Conservation (phyloP, 2,329 filamentous ascomycete genomes). For the Fusarium hainanense region DNA sequence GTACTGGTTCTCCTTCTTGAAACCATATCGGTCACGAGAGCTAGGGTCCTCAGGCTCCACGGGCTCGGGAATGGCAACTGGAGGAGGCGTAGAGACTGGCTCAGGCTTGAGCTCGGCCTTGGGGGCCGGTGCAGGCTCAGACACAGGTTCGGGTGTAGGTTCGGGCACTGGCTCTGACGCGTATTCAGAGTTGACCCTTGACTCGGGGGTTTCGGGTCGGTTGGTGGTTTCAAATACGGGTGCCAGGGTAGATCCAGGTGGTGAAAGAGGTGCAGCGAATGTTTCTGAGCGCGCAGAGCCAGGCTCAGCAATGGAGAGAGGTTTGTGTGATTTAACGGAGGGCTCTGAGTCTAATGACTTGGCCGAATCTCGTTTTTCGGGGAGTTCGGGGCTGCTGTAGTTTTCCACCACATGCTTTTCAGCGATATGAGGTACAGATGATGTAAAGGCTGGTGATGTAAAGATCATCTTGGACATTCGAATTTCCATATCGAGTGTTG, state of each 20-base stretch:
- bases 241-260: constrained; percentile 1
- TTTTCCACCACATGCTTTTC: constrained; percentile 44
- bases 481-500: constrained; percentile 54
- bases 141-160: constrained; percentile 20
- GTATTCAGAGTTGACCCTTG: constrained; percentile 15
- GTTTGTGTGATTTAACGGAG: constrained; percentile 44
- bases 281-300: constrained; percentile 13
- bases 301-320: constrained; percentile 23
- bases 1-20: constrained; percentile 87
- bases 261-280: constrained; percentile 30
- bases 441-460: constrained; percentile 53
- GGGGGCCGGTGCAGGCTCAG: constrained; percentile 40
- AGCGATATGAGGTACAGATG: constrained; percentile 54
- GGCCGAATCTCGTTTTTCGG: constrained; percentile 63
- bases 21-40: constrained; percentile 85
- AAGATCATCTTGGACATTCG: constrained; percentile 56
- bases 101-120: constrained; percentile 38
- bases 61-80: constrained; percentile 45
- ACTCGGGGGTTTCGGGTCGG: constrained; percentile 33
- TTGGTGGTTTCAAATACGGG: constrained; percentile 21
- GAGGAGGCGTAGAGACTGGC: constrained; percentile 36
- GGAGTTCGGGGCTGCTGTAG: constrained; percentile 40
- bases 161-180: constrained; percentile 19
- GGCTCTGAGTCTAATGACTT: constrained; percentile 58
- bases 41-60: constrained; percentile 60